Evolutionary conservation across 352 stramenopile genomes (phyloP).

Genomic region (Phytopythium chamaehyphon): DNA sequence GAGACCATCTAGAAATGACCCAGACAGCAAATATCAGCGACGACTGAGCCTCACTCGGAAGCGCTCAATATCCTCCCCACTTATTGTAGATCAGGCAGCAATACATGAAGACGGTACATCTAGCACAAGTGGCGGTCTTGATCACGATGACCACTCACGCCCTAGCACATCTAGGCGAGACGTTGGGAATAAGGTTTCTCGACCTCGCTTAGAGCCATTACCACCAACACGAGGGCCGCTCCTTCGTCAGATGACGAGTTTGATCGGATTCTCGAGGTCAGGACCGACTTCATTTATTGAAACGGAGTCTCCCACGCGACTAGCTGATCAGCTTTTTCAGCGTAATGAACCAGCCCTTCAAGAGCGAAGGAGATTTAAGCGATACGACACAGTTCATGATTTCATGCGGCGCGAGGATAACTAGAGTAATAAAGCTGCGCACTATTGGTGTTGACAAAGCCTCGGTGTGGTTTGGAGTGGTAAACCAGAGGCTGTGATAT

Average conservation of each 20-base stretch:
- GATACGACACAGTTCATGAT: background rate
- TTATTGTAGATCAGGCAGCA: background rate
- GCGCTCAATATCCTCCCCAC: background rate
- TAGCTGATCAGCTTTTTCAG: constrained; percentile 5
- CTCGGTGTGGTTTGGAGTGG: too few relatives aligned
- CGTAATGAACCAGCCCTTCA: background rate
- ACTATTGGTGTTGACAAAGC: too few relatives aligned
- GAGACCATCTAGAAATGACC: background rate
- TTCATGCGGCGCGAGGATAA: background rate
- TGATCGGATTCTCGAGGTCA: constrained; percentile 1
- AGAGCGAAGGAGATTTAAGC: background rate
- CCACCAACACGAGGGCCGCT: background rate
- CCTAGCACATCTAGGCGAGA: background rate
- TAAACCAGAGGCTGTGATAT: too few relatives aligned
- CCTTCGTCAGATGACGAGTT: constrained; percentile 5
- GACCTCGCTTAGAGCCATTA: background rate
- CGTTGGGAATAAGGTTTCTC: background rate
- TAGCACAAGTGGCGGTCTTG: background rate
- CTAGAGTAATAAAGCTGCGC: background rate
- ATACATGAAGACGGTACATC: background rate
- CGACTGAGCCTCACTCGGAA: constrained; percentile 1
- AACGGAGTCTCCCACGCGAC: background rate
- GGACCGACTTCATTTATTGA: background rate
- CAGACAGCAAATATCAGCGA: background rate
- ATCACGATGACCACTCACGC: background rate